These are phyloP conservation scores for Rhododendron griersonianum DNA, from an alignment of 148 eudicot species.

Conservation along the genomic window DNA sequence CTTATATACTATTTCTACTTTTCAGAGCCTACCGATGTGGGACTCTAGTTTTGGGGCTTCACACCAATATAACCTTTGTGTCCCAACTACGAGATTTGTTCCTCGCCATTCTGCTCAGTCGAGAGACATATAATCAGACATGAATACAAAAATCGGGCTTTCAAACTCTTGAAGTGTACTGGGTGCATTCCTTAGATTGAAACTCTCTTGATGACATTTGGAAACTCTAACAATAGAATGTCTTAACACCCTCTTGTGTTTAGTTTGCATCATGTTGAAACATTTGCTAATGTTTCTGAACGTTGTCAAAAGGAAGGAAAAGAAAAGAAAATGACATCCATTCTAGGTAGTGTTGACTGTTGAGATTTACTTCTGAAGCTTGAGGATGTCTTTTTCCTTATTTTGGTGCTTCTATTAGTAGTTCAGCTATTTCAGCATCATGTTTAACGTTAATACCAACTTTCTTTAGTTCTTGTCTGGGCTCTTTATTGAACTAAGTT, in stretches of 20 bases:
- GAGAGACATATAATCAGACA: neutral
- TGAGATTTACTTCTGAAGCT: neutral
- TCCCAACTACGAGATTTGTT: neutral
- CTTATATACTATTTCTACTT: too few relatives aligned
- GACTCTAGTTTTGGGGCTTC: too few relatives aligned
- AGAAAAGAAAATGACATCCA: neutral
- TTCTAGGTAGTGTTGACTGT: neutral
- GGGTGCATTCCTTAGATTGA: neutral
- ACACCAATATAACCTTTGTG: neutral
- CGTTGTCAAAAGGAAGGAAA: neutral
- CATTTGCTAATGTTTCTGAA: neutral
- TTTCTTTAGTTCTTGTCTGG: neutral
- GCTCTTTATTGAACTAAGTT: neutral
- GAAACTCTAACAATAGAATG: neutral
- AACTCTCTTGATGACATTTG: neutral
- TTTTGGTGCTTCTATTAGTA: neutral
- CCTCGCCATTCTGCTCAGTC: neutral
- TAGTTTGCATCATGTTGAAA: neutral
- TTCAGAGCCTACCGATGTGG: too few relatives aligned
- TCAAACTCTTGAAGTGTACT: neutral
- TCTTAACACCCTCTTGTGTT: neutral
- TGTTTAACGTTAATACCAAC: too few relatives aligned
- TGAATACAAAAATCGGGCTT: neutral
- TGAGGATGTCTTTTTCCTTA: neutral
- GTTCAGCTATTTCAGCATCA: neutral